phyloP scores from a whole-genome alignment of 2,329 filamentous ascomycete species.

The Fusarium goolgardi region DNA sequence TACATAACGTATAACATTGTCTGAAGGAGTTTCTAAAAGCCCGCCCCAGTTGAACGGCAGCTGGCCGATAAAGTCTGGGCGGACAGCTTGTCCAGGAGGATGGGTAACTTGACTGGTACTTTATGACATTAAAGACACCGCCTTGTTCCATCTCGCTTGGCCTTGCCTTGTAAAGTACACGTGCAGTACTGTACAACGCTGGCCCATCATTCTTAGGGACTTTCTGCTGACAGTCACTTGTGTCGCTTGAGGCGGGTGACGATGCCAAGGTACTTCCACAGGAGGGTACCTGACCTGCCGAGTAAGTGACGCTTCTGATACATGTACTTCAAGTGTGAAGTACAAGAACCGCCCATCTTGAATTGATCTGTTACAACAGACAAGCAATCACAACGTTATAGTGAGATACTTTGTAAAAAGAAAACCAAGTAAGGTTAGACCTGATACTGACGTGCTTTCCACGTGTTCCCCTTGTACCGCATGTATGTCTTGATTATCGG shows the following conservation, averaged over 20 bases:
- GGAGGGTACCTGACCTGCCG: background rate
- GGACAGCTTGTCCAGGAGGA: background rate
- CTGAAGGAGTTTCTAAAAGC: background rate
- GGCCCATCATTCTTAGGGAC: background rate
- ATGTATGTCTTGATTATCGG: constrained; percentile 6
- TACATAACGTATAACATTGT: background rate
- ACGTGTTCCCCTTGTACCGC: constrained; percentile 11
- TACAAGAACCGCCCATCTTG: background rate
- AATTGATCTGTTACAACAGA: background rate
- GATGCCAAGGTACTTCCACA: background rate
- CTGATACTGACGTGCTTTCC: background rate
- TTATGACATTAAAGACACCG: background rate
- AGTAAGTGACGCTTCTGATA: accelerated
- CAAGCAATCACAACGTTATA: constrained; percentile 6
- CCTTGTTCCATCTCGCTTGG: background rate
- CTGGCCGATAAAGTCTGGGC: background rate
- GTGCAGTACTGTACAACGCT: background rate
- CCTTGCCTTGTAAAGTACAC: background rate
- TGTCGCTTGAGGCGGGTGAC: constrained; percentile 5
- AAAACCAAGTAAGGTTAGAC: background rate
- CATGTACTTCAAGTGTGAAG: background rate
- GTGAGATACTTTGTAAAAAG: constrained; percentile 13
- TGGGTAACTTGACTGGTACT: background rate
- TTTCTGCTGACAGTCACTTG: background rate
- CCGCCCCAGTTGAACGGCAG: background rate